Conservation (phyloP, 768 basidiomycete genomes). For the Termitomyces sp. region DNA sequence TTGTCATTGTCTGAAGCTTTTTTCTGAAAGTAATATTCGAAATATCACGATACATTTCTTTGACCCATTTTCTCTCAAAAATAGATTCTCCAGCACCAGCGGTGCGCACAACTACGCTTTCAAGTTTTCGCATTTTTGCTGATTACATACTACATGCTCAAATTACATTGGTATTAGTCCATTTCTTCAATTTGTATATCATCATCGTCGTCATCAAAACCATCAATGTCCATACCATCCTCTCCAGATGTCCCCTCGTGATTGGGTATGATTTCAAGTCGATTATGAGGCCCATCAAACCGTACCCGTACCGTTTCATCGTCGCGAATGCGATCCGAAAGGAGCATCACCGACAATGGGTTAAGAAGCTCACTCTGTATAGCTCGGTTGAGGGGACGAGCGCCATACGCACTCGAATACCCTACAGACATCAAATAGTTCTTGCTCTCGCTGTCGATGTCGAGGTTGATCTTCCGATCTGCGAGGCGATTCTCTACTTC, state of each 20-base stretch:
- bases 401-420: conserved; percentile 82
- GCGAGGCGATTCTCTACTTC: conserved; percentile 81
- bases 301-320: conserved; percentile 70
- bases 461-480: conserved; percentile 74
- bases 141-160: neutral
- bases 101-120: no score
- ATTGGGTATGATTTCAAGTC: conserved; percentile 74
- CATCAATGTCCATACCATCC: conserved; percentile 56
- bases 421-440: conserved; percentile 70
- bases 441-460: conserved; percentile 73
- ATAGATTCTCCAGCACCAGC: no score
- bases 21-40: no score
- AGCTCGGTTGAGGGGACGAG: conserved; percentile 84
- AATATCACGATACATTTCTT: no score
- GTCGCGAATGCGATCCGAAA: conserved; percentile 78
- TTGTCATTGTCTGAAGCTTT: no score
- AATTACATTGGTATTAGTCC: conserved; percentile 21
- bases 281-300: conserved; percentile 81
- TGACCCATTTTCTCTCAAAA: no score
- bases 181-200: conserved; percentile 70
- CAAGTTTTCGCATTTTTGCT: neutral
- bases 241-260: conserved; percentile 55
- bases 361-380: conserved; percentile 93
- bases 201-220: conserved; percentile 39
- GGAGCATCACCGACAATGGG: conserved; percentile 79